Conservation (phyloP, 2,329 filamentous ascomycete genomes). For the Aureobasidium pullulans region DNA sequence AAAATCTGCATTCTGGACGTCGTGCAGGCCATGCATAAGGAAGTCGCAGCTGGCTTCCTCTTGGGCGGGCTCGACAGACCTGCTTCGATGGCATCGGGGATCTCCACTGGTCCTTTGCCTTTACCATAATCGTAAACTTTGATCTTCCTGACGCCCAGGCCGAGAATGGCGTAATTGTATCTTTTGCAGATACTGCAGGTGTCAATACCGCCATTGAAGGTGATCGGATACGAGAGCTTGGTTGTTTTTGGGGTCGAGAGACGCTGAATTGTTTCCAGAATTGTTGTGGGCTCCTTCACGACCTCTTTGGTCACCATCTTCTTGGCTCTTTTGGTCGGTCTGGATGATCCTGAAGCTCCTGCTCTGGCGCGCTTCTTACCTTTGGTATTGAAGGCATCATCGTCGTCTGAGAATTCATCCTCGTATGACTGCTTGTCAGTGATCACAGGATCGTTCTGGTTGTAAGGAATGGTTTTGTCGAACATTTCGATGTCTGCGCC, state of each 20-base stretch:
- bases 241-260: conserved; percentile 24
- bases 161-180: conserved; percentile 82
- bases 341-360: not conserved
- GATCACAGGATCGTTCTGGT: not conserved
- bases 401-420: not conserved
- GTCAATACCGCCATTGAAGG: conserved; percentile 28
- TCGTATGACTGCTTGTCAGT: not conserved
- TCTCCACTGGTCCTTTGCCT: not conserved
- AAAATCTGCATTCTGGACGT: conserved; percentile 28
- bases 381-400: not conserved
- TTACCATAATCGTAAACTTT: conserved; percentile 38
- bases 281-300: not conserved
- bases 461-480: not conserved
- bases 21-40: conserved; percentile 34
- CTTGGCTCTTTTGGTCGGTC: not conserved
- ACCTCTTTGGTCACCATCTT: not conserved
- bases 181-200: conserved; percentile 47
- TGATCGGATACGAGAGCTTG: conserved; percentile 33
- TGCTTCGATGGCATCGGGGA: not conserved
- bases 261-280: not conserved
- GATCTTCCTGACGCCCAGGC: conserved; percentile 76
- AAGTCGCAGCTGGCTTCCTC: conserved; percentile 19
- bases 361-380: not conserved
- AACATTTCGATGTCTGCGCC: not conserved
- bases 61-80: not conserved